Base-by-base conservation (phyloP, 2,329 filamentous ascomycete genomes). In the Paraconiothyrium sp. region DNA sequence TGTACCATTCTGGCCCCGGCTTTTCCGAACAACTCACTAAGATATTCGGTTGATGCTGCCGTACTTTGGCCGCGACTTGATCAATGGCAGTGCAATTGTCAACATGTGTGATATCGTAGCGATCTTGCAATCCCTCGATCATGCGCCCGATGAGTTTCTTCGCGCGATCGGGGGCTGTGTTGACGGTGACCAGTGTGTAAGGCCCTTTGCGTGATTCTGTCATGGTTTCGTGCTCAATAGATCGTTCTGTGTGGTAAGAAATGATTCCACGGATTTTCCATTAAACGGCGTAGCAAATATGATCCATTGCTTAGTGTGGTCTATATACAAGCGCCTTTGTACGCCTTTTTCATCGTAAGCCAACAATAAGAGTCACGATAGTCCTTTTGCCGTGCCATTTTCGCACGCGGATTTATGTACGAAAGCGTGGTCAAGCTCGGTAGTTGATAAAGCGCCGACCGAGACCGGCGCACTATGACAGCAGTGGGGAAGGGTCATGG, bases 131-230 rank as follows among this genome's bases (percentile, higher is more conserved):
- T 13, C 83, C 84, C 59, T 89, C 86, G 11, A 85, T 82, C 41
- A 92, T 76, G 0, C 86, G 83, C 11, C 89, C 88, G 68, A 90
- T 85, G 37, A 92, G 77, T 8, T 81, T 78, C 77, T 87, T 86
- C 37, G 89, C 89, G 59, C 89, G 82, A 64, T 90, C 88, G 0
- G 89, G 89, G 1, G 85, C 87, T 1, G 85, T 90, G 78, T 91
- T 91, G 66, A 91, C 88, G 1, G 88, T 91, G 34, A 90, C 84
- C 13, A 91, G 84, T 68, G 82, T 85, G 78, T 84, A 91, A 3
- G 87, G 87, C 20, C 87, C 87, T 68, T 63, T 68, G 59, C 54
- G 51, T 43, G 58, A 27, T 37, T 37, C 34, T 47, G 41, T 14
- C 59, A 27, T 58, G 34, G 41, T 49, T 47, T 10, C 22, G 22